A percentile compares a stretch with the other conserved stretches of the same genome.
phyloP scores from a whole-genome alignment of 2,329 filamentous ascomycete species.

The Trichoderma citrinoviride region DNA sequence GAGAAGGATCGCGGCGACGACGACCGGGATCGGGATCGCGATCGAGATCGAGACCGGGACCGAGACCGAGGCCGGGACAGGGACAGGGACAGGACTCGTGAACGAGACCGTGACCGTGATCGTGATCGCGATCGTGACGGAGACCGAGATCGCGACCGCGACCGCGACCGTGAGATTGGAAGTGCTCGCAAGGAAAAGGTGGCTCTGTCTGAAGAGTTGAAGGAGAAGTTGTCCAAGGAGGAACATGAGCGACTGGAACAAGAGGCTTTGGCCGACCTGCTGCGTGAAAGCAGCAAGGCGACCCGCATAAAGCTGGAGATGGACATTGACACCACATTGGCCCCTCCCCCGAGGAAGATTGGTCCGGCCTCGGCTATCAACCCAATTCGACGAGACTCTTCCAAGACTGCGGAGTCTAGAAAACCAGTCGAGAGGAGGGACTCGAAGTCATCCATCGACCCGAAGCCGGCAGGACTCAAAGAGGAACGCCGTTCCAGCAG shows the following conservation, averaged over 20 bases:
- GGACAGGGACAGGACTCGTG: conserved; percentile 32
- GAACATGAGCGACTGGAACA: conserved; percentile 57
- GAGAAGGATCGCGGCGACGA: conserved; percentile 38
- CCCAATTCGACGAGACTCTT: conserved; percentile 49
- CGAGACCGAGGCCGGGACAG: conserved; percentile 37
- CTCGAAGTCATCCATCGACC: conserved; percentile 30
- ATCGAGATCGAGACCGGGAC: conserved; percentile 32
- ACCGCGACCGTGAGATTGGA: conserved; percentile 33
- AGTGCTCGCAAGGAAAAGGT: conserved; percentile 38
- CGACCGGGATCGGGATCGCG: conserved; percentile 34
- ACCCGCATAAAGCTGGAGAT: conserved; percentile 51
- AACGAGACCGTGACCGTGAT: conserved; percentile 30
- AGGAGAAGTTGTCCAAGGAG: conserved; percentile 57
- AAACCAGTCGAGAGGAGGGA: conserved; percentile 39
- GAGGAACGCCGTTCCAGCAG: conserved; percentile 36
- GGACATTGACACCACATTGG: conserved; percentile 55
- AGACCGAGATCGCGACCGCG: conserved; percentile 33
- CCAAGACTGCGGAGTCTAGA: conserved; percentile 43
- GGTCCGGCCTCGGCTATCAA: conserved; percentile 58
- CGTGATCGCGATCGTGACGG: conserved; percentile 24
- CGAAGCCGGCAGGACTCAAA: conserved; percentile 28
- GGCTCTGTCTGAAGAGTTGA: conserved; percentile 44
- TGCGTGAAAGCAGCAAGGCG: conserved; percentile 57
- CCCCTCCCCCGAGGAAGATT: conserved; percentile 53
- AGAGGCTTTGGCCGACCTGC: conserved; percentile 56